These are phyloP conservation scores for Oxytropis ochrocephala DNA, from an alignment of 306 rosid genomes.

Conservation along the genomic window DNA sequence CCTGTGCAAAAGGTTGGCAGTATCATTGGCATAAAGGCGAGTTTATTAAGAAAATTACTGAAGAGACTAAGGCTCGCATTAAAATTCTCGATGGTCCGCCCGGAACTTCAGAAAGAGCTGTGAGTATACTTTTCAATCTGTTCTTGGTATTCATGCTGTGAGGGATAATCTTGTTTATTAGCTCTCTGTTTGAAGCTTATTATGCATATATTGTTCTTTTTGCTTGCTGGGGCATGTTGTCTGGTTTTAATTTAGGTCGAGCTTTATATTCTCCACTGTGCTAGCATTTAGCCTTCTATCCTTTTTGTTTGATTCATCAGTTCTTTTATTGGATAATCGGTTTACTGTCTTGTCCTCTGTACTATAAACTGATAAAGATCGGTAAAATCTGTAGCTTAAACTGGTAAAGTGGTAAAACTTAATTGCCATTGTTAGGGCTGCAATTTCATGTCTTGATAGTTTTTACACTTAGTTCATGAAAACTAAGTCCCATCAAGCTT, in stretches of 20 bases:
- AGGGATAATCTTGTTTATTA: neutral
- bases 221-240: neutral
- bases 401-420: neutral
- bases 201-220: neutral
- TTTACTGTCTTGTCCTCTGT: neutral
- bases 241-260: neutral
- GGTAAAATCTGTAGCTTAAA: neutral
- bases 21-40: conserved; percentile 95
- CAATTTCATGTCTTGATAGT: conserved; percentile 8
- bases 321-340: neutral
- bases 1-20: conserved; percentile 93
- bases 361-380: neutral
- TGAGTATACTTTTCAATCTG: conserved; percentile 41
- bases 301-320: neutral
- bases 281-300: neutral
- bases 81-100: conserved; percentile 97
- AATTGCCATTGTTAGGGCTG: conserved; percentile 7
- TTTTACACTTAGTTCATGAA: no score
- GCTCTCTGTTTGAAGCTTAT: neutral
- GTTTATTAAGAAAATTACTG: conserved; percentile 83
- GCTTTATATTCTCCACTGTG: neutral
- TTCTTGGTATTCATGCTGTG: neutral
- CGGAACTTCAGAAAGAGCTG: conserved; percentile 95
- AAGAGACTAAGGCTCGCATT: conserved; percentile 91
- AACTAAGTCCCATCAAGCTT: neutral